Evolutionary conservation across 345 rosid species (phyloP).

Genomic region (Euphorbia peplus): DNA sequence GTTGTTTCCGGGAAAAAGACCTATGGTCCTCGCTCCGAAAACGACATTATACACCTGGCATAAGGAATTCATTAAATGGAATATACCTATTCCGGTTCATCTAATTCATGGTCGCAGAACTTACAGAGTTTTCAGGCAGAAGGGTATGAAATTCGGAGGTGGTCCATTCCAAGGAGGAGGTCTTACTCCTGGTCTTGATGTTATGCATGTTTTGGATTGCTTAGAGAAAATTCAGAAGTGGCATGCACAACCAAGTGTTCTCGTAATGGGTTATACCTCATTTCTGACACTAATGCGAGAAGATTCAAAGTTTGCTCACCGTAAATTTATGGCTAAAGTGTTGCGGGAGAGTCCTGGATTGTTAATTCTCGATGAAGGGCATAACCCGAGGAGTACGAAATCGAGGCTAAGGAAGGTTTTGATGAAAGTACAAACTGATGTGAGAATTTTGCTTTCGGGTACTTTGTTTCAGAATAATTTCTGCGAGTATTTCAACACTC

Average conservation of each 20-base stretch:
- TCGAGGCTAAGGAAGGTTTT: conserved; percentile 82
- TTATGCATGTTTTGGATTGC: conserved; percentile 86
- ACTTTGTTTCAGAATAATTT: conserved; percentile 95
- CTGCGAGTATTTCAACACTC: conserved; percentile 90
- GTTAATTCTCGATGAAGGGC: conserved; percentile 83
- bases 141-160: conserved; percentile 31
- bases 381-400: conserved; percentile 89
- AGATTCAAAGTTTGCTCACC: conserved; percentile 70
- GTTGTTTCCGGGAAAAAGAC: conserved; percentile 80
- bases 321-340: conserved; percentile 80
- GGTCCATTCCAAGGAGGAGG: conserved; percentile 55
- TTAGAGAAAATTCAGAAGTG: conserved; percentile 87
- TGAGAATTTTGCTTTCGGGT: conserved; percentile 80
- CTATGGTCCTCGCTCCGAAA: conserved; percentile 87
- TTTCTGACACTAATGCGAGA: conserved; percentile 84
- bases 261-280: conserved; percentile 96
- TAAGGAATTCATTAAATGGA: conserved; percentile 93
- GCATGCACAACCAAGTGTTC: conserved; percentile 87
- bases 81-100: conserved; percentile 78
- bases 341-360: conserved; percentile 87
- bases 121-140: conserved; percentile 50
- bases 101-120: conserved; percentile 80
- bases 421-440: conserved; percentile 83
- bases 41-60: conserved; percentile 94
- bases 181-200: conserved; percentile 66